These are phyloP conservation scores for Crucibulum laeve DNA, from an alignment of 768 basidiomycete genomes.

Conservation along the genomic window DNA sequence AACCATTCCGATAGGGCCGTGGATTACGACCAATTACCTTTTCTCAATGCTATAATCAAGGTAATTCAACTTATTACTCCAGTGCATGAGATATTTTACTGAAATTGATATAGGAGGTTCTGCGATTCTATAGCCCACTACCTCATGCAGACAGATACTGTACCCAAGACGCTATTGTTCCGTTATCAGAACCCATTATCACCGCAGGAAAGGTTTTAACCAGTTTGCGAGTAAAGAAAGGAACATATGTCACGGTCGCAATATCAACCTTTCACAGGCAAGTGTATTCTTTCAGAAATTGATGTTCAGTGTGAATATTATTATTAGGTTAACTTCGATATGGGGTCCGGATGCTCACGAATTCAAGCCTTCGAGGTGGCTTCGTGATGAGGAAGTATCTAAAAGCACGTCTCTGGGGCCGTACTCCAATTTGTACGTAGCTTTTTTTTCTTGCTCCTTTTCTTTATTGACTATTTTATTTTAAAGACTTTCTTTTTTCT, in stretches of 20 bases:
- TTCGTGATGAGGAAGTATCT: neutral
- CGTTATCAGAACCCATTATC: neutral
- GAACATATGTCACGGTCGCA: neutral
- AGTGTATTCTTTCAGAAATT: neutral
- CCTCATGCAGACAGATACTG: neutral
- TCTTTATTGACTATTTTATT: neutral
- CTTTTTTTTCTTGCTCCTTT: neutral
- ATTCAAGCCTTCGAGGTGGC: slow-evolving; percentile 4
- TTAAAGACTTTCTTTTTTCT: neutral
- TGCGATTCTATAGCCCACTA: neutral
- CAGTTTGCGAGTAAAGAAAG: neutral
- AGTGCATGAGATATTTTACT: neutral
- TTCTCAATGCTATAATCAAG: neutral
- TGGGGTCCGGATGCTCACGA: slow-evolving; percentile 5
- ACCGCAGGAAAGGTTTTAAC: neutral
- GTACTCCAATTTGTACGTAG: neutral
- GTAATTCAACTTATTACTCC: neutral
- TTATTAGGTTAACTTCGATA: neutral
- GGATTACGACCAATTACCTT: neutral
- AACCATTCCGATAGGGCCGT: neutral
- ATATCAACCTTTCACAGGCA: neutral
- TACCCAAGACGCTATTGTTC: neutral
- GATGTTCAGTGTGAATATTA: neutral
- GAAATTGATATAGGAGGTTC: neutral
- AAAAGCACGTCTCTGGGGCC: neutral